phyloP scores from a whole-genome alignment of 2,329 filamentous ascomycete genomes.

The Talaromyces sp. region DNA sequence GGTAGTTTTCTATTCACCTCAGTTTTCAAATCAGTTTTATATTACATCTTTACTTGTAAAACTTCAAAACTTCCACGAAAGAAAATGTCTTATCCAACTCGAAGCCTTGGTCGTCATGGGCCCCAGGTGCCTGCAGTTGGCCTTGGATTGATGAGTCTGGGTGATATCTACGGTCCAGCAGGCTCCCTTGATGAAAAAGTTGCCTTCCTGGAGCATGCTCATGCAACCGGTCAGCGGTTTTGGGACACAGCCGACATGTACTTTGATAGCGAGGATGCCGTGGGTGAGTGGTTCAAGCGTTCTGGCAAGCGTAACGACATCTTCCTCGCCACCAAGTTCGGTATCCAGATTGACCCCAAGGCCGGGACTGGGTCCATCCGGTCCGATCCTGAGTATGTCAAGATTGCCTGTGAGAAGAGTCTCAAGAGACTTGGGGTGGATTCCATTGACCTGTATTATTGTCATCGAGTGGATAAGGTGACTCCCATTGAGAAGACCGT shows the following conservation, averaged over 20 bases:
- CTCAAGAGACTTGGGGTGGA: constrained; percentile 39
- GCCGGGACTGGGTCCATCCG: constrained; percentile 18
- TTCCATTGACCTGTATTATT: constrained; percentile 47
- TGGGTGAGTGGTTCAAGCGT: constrained; percentile 39
- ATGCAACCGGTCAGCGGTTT: constrained; percentile 38
- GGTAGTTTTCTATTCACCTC: too few species aligned
- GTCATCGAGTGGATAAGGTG: constrained; percentile 40
- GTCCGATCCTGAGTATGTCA: constrained; percentile 25
- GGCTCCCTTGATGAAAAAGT: constrained; percentile 21
- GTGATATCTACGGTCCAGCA: constrained; percentile 21
- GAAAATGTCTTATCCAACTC: too few species aligned
- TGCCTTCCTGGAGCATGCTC: constrained; percentile 42
- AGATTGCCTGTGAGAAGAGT: constrained; percentile 36
- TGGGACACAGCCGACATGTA: constrained; percentile 44
- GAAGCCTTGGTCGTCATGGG: background rate
- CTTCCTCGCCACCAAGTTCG: constrained; percentile 53
- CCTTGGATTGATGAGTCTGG: constrained; percentile 13
- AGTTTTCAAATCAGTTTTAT: too few species aligned
- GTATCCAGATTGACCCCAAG: constrained; percentile 15
- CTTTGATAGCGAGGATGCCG: constrained; percentile 40
- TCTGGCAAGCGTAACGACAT: constrained; percentile 43
- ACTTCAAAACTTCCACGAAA: too few species aligned
- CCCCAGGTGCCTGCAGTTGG: constrained; percentile 15
- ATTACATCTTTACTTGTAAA: too few species aligned
- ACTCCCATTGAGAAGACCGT: constrained; percentile 38